Base-by-base conservation (phyloP, 2,329 filamentous ascomycete genomes). In the Fusarium xylarioides region DNA sequence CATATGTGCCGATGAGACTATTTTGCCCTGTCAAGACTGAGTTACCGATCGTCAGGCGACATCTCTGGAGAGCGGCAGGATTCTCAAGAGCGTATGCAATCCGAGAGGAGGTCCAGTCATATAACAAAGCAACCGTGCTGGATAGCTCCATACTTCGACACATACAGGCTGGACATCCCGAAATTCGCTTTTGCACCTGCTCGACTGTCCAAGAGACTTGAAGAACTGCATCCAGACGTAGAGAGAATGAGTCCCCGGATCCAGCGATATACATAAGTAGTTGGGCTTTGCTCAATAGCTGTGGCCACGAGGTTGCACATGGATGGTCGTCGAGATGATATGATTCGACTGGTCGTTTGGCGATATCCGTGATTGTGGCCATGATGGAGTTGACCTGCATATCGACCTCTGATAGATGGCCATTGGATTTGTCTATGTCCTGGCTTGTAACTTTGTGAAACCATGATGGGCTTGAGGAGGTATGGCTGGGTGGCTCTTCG, bases 371-470 rank as follows among this genome's bases (percentile, higher is more conserved):
- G 19, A 28, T 53, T 4, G 12, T 37, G 23, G 49, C 18, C 18
- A 53, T 53, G 9, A 53, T 21, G 18, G 32, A 5, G 2, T 28
- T 53, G 18, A 53, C 37, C 10, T 53, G 18, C 4, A 21, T 53
- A 3, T 52, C n/a, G 32, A 52, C 9, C 7, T 52, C 16, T 52
- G n/a, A 4, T 4, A 23, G n/a, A 23, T 5, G 6, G 0, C n/a
- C 1, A 26, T 4, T 8, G 2, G 49, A 4, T 11, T 2, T 14
- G 3, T 35, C 18, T 19, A 8, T 11, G 0, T 5, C n/a, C 12
- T 4, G 16, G 12, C 4, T 15, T 8, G n/a, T 11, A 12, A 15
- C 8, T 4, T 23, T 11, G 4, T 15, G 4, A 2, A 11, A 5
- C 2, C n/a, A 18, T 11, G 4, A 1, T 21, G 9, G 11, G 16